phyloP scores from a whole-genome alignment of 257 asterid species.

The Ophiorrhiza pumila region DNA sequence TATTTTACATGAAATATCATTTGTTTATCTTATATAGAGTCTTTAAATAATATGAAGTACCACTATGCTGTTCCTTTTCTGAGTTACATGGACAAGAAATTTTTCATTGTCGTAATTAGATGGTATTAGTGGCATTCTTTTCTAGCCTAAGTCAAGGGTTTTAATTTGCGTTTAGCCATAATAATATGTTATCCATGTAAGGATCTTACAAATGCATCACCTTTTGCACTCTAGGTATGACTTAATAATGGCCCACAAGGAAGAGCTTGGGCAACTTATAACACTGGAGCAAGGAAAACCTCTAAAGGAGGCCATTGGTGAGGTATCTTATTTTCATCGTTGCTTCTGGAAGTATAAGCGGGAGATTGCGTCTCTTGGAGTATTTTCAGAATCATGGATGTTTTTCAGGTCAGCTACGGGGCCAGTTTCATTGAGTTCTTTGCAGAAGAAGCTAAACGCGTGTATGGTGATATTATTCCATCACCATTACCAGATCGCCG shows the following conservation, averaged over 20 bases:
- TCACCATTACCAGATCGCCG: slow-evolving; percentile 89
- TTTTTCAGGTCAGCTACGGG: slow-evolving; percentile 72
- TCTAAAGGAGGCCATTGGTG: slow-evolving; percentile 91
- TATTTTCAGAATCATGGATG: slow-evolving; percentile 17
- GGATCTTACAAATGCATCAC: not conserved
- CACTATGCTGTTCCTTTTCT: not conserved
- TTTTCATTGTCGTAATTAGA: not conserved
- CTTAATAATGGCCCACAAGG: slow-evolving; percentile 73
- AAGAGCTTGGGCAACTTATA: slow-evolving; percentile 91
- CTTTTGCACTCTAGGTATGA: slow-evolving; percentile 40
- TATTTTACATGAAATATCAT: not conserved
- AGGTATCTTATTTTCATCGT: slow-evolving; percentile 49
- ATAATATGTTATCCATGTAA: not conserved
- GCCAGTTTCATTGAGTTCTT: slow-evolving; percentile 86
- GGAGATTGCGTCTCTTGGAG: slow-evolving; percentile 8
- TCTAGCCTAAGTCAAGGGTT: not conserved
- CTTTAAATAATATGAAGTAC: not conserved
- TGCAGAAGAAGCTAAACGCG: slow-evolving; percentile 96
- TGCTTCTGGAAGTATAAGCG: slow-evolving; percentile 5
- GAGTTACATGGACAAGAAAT: not conserved
- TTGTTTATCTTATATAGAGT: not conserved
- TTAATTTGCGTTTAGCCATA: not conserved
- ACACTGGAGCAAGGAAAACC: slow-evolving; percentile 98
- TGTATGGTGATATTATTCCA: slow-evolving; percentile 94
- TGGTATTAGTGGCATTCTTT: not conserved